Evolutionary conservation across 345 rosid genomes (phyloP).

Genomic region (Cochlearia excelsa): DNA sequence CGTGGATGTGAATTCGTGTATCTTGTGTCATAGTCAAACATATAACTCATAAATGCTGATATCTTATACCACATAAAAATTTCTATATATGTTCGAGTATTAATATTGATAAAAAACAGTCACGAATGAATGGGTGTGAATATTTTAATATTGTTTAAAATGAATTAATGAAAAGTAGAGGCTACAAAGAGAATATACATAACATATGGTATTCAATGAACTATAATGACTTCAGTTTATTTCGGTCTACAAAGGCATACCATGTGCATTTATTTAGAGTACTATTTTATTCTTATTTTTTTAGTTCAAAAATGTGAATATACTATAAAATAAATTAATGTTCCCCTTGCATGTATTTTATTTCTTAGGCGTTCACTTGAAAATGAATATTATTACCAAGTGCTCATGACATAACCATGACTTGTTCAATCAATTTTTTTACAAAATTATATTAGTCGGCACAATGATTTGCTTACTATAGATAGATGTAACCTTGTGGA

Average conservation of each 20-base stretch:
- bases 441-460: conserved; percentile 8
- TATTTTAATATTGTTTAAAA: too few species aligned
- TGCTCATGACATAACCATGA: conserved; percentile 1
- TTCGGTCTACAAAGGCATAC: too few species aligned
- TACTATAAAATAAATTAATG: too few species aligned
- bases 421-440: too few species aligned
- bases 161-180: too few species aligned
- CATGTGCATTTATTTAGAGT: too few species aligned
- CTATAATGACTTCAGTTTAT: too few species aligned
- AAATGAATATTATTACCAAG: background rate
- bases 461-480: conserved; percentile 24
- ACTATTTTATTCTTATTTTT: too few species aligned
- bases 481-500: conserved; percentile 24
- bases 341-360: conserved; percentile 17
- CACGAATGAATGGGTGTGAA: conserved; percentile 9
- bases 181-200: too few species aligned
- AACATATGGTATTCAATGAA: too few species aligned
- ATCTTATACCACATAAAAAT: conserved; percentile 6
- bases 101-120: too few species aligned
- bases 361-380: background rate
- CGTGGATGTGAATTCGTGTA: conserved; percentile 8
- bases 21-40: conserved; percentile 2
- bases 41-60: conserved; percentile 7
- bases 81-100: background rate
- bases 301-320: too few species aligned